phyloP scores from a whole-genome alignment of 257 asterid species.

The Ilex aquifolium region DNA sequence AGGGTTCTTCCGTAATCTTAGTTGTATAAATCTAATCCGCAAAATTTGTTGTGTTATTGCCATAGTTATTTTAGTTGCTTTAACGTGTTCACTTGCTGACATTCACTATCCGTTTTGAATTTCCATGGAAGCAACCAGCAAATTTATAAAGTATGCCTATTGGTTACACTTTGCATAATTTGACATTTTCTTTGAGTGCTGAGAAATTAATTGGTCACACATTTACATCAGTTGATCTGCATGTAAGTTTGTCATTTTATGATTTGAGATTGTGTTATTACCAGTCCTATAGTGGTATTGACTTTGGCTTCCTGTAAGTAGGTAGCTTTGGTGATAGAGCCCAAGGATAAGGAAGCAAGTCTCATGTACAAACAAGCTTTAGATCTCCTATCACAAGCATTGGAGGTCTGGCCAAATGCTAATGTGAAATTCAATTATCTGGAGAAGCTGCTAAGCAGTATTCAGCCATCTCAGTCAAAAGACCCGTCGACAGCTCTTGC shows the following conservation, averaged over 20 bases:
- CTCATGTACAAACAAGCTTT: slow-evolving; percentile 96
- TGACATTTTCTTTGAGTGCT: too few relatives aligned
- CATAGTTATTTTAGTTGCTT: background rate
- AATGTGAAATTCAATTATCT: slow-evolving; percentile 96
- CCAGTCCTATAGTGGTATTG: background rate
- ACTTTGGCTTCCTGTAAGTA: slow-evolving; percentile 23
- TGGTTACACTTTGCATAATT: too few relatives aligned
- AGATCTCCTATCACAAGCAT: slow-evolving; percentile 92
- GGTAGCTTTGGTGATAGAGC: slow-evolving; percentile 98
- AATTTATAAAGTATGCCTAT: too few relatives aligned
- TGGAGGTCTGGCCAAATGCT: slow-evolving; percentile 99
- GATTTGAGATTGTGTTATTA: background rate
- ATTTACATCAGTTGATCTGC: background rate
- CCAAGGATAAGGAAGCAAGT: slow-evolving; percentile 97
- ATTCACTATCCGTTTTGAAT: too few relatives aligned
- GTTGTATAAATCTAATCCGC: background rate
- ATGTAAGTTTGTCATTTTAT: slow-evolving; percentile 3
- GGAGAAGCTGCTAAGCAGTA: slow-evolving; percentile 92
- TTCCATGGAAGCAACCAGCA: too few relatives aligned
- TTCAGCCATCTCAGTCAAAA: slow-evolving; percentile 96
- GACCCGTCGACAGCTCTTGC: slow-evolving; percentile 98
- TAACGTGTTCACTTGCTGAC: too few relatives aligned
- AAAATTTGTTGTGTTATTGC: background rate
- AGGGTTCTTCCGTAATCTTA: too few relatives aligned
- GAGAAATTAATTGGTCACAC: background rate